A percentile compares a stretch with the other conserved stretches of the same genome.
Evolutionary conservation across 192 early-diverging fungal species (phyloP).

Genomic region (Diversispora epigaea): DNA sequence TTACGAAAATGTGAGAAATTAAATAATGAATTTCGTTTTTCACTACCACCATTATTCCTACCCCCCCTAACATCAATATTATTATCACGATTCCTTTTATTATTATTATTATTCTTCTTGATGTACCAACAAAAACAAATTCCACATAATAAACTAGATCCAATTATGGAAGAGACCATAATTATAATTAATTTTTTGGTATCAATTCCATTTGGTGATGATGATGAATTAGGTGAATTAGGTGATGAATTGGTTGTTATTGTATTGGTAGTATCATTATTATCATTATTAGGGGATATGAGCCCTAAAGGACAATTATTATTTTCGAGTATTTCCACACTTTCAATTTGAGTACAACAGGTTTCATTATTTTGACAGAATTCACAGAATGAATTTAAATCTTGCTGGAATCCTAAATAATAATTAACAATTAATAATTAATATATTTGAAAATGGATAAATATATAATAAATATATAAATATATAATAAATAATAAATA

Average conservation of each 20-base stretch:
- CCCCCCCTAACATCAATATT: too few relatives aligned
- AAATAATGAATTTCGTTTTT: too few relatives aligned
- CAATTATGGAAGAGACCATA: neutral
- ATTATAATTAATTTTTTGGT: neutral
- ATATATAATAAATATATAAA: neutral
- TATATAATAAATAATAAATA: neutral
- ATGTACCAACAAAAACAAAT: too few relatives aligned
- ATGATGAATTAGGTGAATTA: neutral
- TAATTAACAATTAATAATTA: neutral
- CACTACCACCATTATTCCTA: too few relatives aligned
- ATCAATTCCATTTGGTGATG: neutral
- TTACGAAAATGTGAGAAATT: too few relatives aligned
- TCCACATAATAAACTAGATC: neutral
- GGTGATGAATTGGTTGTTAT: neutral
- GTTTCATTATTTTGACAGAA: neutral
- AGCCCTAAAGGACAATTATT: too few relatives aligned
- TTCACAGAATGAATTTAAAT: slow-evolving; percentile 2
- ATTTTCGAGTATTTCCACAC: too few relatives aligned
- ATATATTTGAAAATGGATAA: neutral
- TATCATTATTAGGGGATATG: neutral
- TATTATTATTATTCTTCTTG: too few relatives aligned
- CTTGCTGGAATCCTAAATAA: slow-evolving; percentile 4
- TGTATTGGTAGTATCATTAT: neutral
- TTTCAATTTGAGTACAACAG: neutral
- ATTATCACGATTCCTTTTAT: too few relatives aligned